A percentile compares a stretch with the other conserved stretches of the same genome.
Conservation (phyloP, 1,284 basidiomycete genomes). For the Apiotrichum laibachii region DNA sequence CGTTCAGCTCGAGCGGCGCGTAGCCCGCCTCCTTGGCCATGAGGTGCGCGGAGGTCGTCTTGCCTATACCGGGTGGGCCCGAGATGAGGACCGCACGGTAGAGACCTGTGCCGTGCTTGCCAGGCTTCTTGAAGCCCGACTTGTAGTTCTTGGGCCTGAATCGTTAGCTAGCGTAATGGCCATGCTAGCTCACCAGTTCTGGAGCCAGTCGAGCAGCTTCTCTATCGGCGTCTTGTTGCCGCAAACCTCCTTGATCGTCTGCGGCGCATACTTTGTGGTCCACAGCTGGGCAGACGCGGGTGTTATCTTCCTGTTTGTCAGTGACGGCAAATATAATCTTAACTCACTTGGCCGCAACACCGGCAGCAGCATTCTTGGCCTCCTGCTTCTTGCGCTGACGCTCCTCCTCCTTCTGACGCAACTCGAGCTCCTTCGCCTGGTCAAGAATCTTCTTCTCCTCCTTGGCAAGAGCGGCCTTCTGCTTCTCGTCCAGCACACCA, state of each 20-base stretch:
- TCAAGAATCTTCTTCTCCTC: slow-evolving; percentile 59
- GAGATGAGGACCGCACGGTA: slow-evolving; percentile 86
- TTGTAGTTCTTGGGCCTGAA: slow-evolving; percentile 69
- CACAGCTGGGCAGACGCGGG: slow-evolving; percentile 66
- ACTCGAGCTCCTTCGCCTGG: slow-evolving; percentile 73
- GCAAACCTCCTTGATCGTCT: slow-evolving; percentile 81
- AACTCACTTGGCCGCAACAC: slow-evolving; percentile 46
- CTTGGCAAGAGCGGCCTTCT: slow-evolving; percentile 61
- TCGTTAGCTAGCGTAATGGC: neutral
- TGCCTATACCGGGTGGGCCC: slow-evolving; percentile 94
- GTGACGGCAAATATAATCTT: neutral
- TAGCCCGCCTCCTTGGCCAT: slow-evolving; percentile 85
- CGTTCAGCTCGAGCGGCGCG: slow-evolving; percentile 90
- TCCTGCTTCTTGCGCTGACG: slow-evolving; percentile 66
- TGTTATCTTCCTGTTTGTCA: slow-evolving; percentile 49
- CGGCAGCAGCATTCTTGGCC: slow-evolving; percentile 39
- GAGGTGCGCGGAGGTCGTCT: slow-evolving; percentile 93
- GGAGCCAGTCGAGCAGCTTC: slow-evolving; percentile 81
- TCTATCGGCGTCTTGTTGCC: slow-evolving; percentile 91
- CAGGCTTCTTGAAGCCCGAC: slow-evolving; percentile 85
- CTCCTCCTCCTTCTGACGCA: slow-evolving; percentile 59
- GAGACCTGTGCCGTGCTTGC: slow-evolving; percentile 81
- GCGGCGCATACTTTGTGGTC: slow-evolving; percentile 94
- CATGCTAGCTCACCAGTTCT: slow-evolving; percentile 66
- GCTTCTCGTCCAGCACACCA: slow-evolving; percentile 66